Base-by-base conservation (phyloP, 768 basidiomycete genomes). In the Suillus placidus region DNA sequence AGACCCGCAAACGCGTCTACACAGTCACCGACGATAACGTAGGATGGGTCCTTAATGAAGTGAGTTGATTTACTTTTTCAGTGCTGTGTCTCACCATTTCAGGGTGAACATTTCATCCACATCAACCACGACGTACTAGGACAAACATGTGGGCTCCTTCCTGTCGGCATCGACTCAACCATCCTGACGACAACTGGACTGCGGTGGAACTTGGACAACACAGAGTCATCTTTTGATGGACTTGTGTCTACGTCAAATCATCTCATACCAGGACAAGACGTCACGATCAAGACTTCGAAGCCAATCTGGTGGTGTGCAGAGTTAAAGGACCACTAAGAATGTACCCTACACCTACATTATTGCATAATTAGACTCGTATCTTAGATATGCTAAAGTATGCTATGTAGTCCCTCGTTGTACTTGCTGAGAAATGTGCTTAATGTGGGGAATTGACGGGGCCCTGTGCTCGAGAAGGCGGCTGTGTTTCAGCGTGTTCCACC, bases 221-320 rank as follows among this genome's bases (percentile, higher is more conserved):
- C 81, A 54, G 77, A 80, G 67, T 97, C 95, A 0, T 93, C 89
- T 0, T 93, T 99, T 66, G 88, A 91, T 47, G 93, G 93, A 0
- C 71, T 94, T 30, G 76, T 99, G 0, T 99, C 97, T 0, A 97
- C 96, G 0, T 98, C 96, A 0, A 99, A 99, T 71, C 95, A 97
- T 69, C 82, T 99, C 8, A 74, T 94, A 0, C 88, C 89, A 0
- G 83, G 83, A 2, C 84, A 91, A 67, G 73, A 82, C 1, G 91
- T 97, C 6, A 87, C 83, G 73, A 80, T 98, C 61, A 85, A 85
- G 73, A 98, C 95, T 0, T 85, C 89, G 30, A 85, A 83, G 60
- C 92, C 95, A 0, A 91, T 99, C 51, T 90, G 93, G 86, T 99
- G 96, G 97, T 91, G 90, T 30, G 88, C 85, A 60, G 94, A 95